Base-by-base conservation (phyloP, 768 basidiomycete genomes). In the Heimioporus sp. region DNA sequence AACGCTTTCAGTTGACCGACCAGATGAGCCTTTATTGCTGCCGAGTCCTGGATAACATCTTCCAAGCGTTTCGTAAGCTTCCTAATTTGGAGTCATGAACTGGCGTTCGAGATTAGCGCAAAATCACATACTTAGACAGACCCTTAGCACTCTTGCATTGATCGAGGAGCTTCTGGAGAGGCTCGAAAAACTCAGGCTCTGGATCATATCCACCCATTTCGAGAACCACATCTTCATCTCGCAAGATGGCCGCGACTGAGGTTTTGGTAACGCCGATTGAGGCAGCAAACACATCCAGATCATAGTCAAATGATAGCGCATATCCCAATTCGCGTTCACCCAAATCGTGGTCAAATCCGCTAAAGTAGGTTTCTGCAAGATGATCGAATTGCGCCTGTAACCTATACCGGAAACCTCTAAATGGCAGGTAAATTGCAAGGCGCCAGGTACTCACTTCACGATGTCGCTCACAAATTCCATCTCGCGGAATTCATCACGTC, bases 381-480 rank as follows among this genome's bases (percentile, higher is more conserved):
- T 98, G 95, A 50, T 96, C 92, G 58, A 96, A 93, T 65, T 97
- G 93, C 0, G 90, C 86, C 59, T 94, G 85, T 68, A 98, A 85
- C 73, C 94, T 97, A 59, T 35, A 32, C n/a, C 37, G 34, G 40
- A 10, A 28, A 3, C 39, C 4, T 16, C 8, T 31, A 19, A 40
- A n/a, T 28, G 10, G 2, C 5, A 17, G 38, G 17, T 15, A 19
- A 40, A 10, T 20, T 46, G 13, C 15, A 1, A 28, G 37, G 24
- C n/a, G 21, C n/a, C n/a, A 17, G 16, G 12, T 13, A 73, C 87
- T 51, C 62, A 95, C 95, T 89, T 94, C 58, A 80, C 76, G 39
- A 98, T 76, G 64, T 98, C 97, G 59, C 79, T 86, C 17, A 91
- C 92, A 68, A 95, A 98, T 63, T 98, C 96, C 73, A 87, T 81